phyloP scores from a whole-genome alignment of 1,284 basidiomycete genomes.

The Papiliotrema flavescens region DNA sequence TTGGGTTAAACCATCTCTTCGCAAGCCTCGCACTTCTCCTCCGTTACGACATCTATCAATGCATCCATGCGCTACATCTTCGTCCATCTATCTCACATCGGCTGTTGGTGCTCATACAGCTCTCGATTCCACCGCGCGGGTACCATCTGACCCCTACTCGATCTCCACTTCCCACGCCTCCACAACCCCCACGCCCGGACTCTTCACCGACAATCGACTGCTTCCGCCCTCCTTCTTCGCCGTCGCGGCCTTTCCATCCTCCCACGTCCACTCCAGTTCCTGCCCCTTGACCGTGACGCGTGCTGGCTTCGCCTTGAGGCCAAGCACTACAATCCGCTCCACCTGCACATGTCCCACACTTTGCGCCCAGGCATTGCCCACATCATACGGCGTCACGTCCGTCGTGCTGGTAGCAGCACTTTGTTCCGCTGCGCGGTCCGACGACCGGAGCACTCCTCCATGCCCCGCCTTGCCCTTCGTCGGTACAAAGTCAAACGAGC shows the following conservation, averaged over 20 bases:
- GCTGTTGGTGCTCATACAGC: too few relatives aligned
- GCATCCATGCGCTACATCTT: neutral
- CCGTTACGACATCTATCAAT: too few relatives aligned
- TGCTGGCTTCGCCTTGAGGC: constrained; percentile 60
- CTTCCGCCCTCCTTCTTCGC: constrained; percentile 61
- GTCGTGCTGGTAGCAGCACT: constrained; percentile 8
- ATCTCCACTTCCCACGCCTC: constrained; percentile 65
- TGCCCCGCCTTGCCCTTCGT: constrained; percentile 21
- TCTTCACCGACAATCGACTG: constrained; percentile 69
- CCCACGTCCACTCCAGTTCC: constrained; percentile 55
- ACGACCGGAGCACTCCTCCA: constrained; percentile 50
- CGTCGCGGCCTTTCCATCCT: constrained; percentile 54
- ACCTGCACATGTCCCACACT: constrained; percentile 65
- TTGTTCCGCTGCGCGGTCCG: constrained; percentile 9
- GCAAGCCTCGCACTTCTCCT: too few relatives aligned
- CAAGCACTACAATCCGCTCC: constrained; percentile 75
- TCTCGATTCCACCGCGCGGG: too few relatives aligned
- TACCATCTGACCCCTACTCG: neutral
- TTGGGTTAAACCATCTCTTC: constrained; percentile 51
- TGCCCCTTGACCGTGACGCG: constrained; percentile 54
- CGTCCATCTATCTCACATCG: neutral
- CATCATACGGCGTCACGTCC: constrained; percentile 48
- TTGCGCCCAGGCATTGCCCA: constrained; percentile 64
- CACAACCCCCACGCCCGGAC: constrained; percentile 64
- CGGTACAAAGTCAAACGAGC: constrained; percentile 61